Base-by-base conservation (phyloP, 768 basidiomycete species). In the Xerocomellus chrysenteron region DNA sequence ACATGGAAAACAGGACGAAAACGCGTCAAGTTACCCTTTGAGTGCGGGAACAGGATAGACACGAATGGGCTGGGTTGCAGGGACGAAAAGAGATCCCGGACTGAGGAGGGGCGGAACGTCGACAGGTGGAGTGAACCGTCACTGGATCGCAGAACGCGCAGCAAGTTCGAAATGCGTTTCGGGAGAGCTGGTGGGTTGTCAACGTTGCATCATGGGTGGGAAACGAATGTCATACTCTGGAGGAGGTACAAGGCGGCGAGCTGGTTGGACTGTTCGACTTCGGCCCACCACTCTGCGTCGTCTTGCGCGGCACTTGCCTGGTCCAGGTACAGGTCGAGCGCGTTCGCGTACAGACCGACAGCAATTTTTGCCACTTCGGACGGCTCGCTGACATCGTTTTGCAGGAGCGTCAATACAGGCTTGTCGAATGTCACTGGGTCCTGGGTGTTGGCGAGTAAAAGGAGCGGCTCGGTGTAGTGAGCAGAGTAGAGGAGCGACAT, bases 271-370 rank as follows among this genome's bases (percentile, higher is more conserved):
- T 83, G 78, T 59, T 87, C 85, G 41, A 89, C 69, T 30, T 84
- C 80, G 16, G 80, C 78, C 94, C 94, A 98, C 88, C 90, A 97
- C 44, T 89, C 83, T 19, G 90, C 84, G 64, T 94, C 91, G 8
- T 78, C 72, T 63, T 94, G 92, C 13, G 86, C 82, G 35, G 83
- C 70, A 10, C 82, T 76, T 2, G 94, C 90, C 64, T 91, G 84
- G 11, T 75, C 66, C 56, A 96, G 70, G 55, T 85, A 83, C 21
- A 75, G 65, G 58, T 91, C 82, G 64, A 94, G 72, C 1, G 84
- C 79, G 52, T 87, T 80, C 6, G 83, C 75, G 65, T 92, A 93
- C 16, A 90, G 57, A 9, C 78, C 79, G 5, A 84, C 76, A 1
- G 82, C 72, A 5, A 87, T 62, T 65, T 78, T 83, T 37, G 74